Conservation (phyloP, 2,329 filamentous ascomycete species). For the Diaporthe sp. region DNA sequence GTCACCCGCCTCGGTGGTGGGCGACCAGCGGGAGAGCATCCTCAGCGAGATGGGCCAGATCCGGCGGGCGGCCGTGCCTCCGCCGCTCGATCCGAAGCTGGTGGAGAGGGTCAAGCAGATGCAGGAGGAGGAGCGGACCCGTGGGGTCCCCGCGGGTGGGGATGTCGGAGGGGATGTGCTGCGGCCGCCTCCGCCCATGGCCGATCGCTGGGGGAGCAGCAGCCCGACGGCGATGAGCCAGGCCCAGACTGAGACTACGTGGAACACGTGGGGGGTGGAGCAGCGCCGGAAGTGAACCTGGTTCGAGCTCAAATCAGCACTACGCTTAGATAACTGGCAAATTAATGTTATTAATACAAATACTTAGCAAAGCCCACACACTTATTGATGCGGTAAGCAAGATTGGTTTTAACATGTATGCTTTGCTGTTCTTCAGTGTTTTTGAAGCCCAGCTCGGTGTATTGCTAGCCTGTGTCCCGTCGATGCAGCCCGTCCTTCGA, state of each 20-base stretch:
- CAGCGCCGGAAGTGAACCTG: slow-evolving; percentile 2
- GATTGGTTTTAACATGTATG: too few relatives aligned
- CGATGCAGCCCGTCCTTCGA: too few relatives aligned
- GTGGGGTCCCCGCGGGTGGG: neutral
- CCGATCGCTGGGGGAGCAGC: neutral
- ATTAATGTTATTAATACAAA: neutral
- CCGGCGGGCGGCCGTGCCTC: slow-evolving; percentile 20
- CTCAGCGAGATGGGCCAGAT: slow-evolving; percentile 34
- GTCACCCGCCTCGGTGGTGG: slow-evolving; percentile 27
- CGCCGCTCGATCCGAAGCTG: slow-evolving; percentile 24
- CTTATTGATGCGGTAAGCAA: too few relatives aligned
- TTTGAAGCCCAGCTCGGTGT: too few relatives aligned
- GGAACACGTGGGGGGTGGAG: slow-evolving; percentile 24
- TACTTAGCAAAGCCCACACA: neutral
- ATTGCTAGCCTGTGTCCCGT: too few relatives aligned
- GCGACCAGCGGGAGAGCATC: slow-evolving; percentile 23
- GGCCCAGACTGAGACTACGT: slow-evolving; percentile 22
- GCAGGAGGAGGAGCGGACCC: neutral
- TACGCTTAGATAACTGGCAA: neutral
- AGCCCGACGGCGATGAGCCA: slow-evolving; percentile 23
- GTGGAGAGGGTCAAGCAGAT: slow-evolving; percentile 15
- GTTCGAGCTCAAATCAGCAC: neutral
- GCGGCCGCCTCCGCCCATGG: slow-evolving; percentile 23
- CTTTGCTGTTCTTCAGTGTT: too few relatives aligned
- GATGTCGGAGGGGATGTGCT: neutral